phyloP scores from a whole-genome alignment of 768 basidiomycete genomes.

The Sporobolomyces phaffii region DNA sequence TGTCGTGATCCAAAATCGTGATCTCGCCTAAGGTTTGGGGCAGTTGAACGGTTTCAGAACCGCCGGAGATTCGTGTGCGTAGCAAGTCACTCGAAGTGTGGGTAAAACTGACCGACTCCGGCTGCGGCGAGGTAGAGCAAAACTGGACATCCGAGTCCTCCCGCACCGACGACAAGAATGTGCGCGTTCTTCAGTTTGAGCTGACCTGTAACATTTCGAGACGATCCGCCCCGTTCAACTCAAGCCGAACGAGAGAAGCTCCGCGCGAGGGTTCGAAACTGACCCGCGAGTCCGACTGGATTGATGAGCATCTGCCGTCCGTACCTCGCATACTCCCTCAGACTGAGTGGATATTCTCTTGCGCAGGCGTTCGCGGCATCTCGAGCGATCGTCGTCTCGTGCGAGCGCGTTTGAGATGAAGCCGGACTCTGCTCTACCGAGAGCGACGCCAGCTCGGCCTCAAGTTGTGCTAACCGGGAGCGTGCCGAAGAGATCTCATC shows the following conservation, averaged over 20 bases:
- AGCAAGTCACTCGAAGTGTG: not conserved
- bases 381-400: no score
- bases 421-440: not conserved
- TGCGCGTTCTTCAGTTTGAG: constrained; percentile 68
- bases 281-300: constrained; percentile 54
- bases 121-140: constrained; percentile 88
- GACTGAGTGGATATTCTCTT: constrained; percentile 14
- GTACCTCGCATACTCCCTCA: constrained; percentile 78
- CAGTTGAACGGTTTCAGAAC: not conserved
- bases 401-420: not conserved
- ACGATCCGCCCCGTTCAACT: no score
- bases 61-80: no score
- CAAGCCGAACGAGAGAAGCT: no score
- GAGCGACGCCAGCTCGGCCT: constrained; percentile 10
- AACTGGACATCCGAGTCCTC: constrained; percentile 91
- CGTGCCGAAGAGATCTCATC: not conserved
- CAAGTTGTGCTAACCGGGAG: constrained; percentile 3
- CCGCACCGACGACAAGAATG: constrained; percentile 85
- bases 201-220: constrained; percentile 54
- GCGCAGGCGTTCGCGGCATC: not conserved
- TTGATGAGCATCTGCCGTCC: constrained; percentile 73
- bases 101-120: constrained; percentile 69
- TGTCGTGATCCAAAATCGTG: constrained; percentile 81
- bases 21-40: constrained; percentile 57
- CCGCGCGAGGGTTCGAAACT: not conserved